Base-by-base conservation (phyloP, 2,329 filamentous ascomycete species). In the Venturia carpophila region DNA sequence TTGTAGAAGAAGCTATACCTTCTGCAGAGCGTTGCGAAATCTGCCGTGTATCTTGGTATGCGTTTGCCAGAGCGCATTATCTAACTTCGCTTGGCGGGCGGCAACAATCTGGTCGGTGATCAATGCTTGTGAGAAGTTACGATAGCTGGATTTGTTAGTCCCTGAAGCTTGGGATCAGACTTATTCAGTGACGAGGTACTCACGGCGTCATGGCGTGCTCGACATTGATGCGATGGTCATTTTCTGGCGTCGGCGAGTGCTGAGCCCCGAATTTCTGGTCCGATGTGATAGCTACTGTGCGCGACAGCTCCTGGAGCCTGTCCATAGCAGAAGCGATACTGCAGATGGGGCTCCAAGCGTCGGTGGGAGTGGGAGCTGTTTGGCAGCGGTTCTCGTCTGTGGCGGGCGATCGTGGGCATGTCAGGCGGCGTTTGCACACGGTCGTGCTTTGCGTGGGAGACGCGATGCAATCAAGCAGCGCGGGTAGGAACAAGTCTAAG, bases 21-120 rank as follows among this genome's bases (percentile, higher is more conserved):
- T 82, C 69, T 81, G 79, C 68, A 93, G 79, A 65, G 85, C 80
- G 72, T 86, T 87, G 71, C 90, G 85, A 77, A 93, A 96, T 72
- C 87, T 86, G 70, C 81, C 82, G 73, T 94, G 95, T 74, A 96
- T 86, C 70, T 84, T 83, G 67, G 84, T 83, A 76, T 97, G 93
- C 64, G 85, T 83, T 67, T 85, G 81, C 93, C 93, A 97, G 60
- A 97, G 83, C 67, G 81, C 82, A 66, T 79, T 76, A 74, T 96
- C 91, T 63, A 88, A 82, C 65, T 85, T 82, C 68, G 86, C 82
- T 68, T 80, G 78, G 67, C 79, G 81, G 62, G 87, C 86, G 76
- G 83, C 85, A 68, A 84, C 79, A 71, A 90, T 86, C 75, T 96
- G 87, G 73, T 83, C 78, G 72, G 91, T 89, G 67, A 93, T 86